Evolutionary conservation across 2,329 filamentous ascomycete species (phyloP), one percentile per base, ranked within the genome.

Genomic region (Botryotinia globosa): DNA sequence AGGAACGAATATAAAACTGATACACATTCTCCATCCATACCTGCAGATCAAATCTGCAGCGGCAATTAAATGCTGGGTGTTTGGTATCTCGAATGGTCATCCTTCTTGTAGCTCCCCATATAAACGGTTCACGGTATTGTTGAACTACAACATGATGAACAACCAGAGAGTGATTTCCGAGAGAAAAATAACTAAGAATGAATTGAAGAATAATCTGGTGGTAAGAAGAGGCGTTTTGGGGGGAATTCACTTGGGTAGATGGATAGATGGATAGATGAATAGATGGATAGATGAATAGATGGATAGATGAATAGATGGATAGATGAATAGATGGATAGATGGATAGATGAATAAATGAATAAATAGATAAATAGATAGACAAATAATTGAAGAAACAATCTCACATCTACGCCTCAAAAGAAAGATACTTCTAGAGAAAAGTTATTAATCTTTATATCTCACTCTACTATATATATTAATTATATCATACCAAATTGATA

Each of bases 1-100:
- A 45, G 39, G 10, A 29, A 29, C 25, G 34, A 63, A 32, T 48
- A 65, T 5, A 48, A 48, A 48, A 22, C 3, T 37, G 29, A 54
- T 54, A 54, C 48, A 48, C 37, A 37, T 51, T 51, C 63, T n/a
- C 22, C 14, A 51, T 66, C 7, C 16, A 54, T 34, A 66, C 32
- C 59, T 51, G 63, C 32, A 51, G 63, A 66, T n/a, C 22, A n/a
- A 25, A 29, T 25, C 48, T 67, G 64, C 64, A 67, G 34, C 45
- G 63, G 45, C 51, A 66, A 67, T 67, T 54, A 54, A 54, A 37
- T 51, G 4, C 45, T 54, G 18, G n/a, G 45, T 4, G 22, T 14
- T 67, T 54, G 64, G 64, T 67, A 39, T 29, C 32, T 34, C 22
- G 16, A 29, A 42, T 54, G 64, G 34, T 54, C 64, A 67, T 39